Conservation (phyloP, 2,329 filamentous ascomycete genomes). For the Botrytis medusae region DNA sequence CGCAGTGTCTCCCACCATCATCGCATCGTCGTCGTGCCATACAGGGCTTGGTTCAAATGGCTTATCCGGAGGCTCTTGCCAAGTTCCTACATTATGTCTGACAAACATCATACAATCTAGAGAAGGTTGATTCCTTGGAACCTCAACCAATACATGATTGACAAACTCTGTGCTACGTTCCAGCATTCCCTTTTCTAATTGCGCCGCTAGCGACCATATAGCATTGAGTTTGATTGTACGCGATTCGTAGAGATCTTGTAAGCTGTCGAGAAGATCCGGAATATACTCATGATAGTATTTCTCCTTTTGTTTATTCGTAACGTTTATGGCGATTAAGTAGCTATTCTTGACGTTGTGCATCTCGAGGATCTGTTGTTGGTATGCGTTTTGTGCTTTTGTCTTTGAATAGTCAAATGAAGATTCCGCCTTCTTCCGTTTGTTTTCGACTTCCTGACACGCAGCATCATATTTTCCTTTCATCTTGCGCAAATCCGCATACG, state of each 20-base stretch:
- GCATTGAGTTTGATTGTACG: constrained; percentile 79
- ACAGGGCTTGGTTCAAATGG: constrained; percentile 91
- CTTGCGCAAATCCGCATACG: constrained; percentile 84
- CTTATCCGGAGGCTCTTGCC: constrained; percentile 82
- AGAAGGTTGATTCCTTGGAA: constrained; percentile 81
- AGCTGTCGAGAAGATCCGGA: constrained; percentile 85
- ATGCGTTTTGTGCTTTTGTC: constrained; percentile 83
- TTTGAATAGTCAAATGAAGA: constrained; percentile 85
- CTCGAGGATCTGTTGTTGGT: constrained; percentile 87
- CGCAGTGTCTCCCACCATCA: constrained; percentile 82
- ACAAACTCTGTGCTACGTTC: constrained; percentile 71
- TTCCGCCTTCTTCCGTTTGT: constrained; percentile 90
- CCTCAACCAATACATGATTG: constrained; percentile 73
- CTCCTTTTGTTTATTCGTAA: constrained; percentile 97
- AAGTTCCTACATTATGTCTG: constrained; percentile 79
- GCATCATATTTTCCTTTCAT: constrained; percentile 90
- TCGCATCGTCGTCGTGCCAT: constrained; percentile 89
- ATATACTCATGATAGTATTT: constrained; percentile 97
- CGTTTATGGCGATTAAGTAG: constrained; percentile 94
- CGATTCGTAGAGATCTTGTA: constrained; percentile 93
- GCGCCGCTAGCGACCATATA: constrained; percentile 78
- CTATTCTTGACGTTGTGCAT: constrained; percentile 99
- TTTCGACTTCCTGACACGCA: constrained; percentile 92
- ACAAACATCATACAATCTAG: constrained; percentile 99
- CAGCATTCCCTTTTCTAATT: constrained; percentile 78